A percentile compares a stretch with the other conserved stretches of the same genome.
Conservation (phyloP, 805 yeast genomes). For the Saccharomycopsis sp. region DNA sequence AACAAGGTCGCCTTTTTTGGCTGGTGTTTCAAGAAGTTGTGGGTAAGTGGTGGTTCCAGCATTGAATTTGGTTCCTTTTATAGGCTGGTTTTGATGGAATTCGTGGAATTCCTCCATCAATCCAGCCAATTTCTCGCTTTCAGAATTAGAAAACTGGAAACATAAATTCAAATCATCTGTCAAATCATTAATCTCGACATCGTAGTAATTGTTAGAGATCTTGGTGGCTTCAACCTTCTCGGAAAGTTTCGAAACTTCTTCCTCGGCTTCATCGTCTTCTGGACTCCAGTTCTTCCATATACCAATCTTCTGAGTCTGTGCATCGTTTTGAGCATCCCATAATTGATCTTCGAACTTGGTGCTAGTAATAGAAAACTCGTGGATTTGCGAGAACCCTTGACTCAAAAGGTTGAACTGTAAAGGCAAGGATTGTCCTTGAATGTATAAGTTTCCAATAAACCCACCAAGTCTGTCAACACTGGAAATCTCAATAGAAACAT, state of each 20-base stretch:
- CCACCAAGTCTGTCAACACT: conserved; percentile 74
- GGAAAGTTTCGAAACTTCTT: conserved; percentile 20
- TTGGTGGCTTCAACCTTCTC: conserved; percentile 22
- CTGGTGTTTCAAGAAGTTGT: conserved; percentile 30
- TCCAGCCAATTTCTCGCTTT: conserved; percentile 33
- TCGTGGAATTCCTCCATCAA: conserved; percentile 45
- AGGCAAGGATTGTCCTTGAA: conserved; percentile 45
- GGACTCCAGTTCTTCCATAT: conserved; percentile 60
- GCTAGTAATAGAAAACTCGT: conserved; percentile 55
- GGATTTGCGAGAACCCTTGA: conserved; percentile 59
- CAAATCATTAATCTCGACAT: conserved; percentile 49
- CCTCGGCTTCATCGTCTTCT: conserved; percentile 31
- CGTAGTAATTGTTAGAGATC: conserved; percentile 37
- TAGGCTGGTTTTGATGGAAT: conserved; percentile 35
- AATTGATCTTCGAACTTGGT: conserved; percentile 51
- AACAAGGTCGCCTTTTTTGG: conserved; percentile 49
- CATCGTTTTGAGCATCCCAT: conserved; percentile 54
- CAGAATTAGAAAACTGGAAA: conserved; percentile 38
- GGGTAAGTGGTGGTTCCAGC: conserved; percentile 13
- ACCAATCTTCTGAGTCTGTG: conserved; percentile 50
- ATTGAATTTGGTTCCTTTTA: conserved; percentile 29
- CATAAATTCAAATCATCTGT: conserved; percentile 37
- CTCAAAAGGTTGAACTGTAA: conserved; percentile 51
- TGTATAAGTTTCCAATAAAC: conserved; percentile 64
- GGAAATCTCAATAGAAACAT: conserved; percentile 61